Evolutionary conservation across 306 rosid genomes (phyloP), one percentile per base, ranked within the genome.

Genomic region (Sophora flavescens): DNA sequence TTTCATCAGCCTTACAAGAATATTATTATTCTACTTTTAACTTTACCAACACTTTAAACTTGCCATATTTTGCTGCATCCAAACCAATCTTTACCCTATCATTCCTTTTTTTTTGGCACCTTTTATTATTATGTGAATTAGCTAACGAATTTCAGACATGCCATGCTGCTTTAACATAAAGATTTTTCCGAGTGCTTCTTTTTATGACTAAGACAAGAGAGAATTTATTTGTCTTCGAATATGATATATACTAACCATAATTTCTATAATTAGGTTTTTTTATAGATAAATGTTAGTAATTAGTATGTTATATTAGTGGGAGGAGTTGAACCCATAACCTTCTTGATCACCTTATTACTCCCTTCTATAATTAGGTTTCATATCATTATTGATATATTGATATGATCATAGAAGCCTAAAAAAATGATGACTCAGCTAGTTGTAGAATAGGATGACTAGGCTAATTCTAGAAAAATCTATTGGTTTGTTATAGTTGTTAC

Each of bases 121-220:
- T 33, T 38, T 48, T 13, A 36, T 22, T 9, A 35, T 62, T 39
- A 63, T 56, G 78, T 35, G 14, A 78, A 38, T 58, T 32, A 26
- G 54, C 35, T 68, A 11, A 61, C 39, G 39, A 47, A 50, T 72
- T 54, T 64, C 16, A 36, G 64, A 66, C 70, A 45, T 66, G 68
- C 44, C 78, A 68, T 35, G 61, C 51, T 22, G 26, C 72, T 68
- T 70, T 69, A 57, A 52, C 50, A 52, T 68, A 60, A 68, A 68
- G 41, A 59, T 32, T 50, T 22, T 75, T 36, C 22, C 41, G 58
- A 63, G 65, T 80, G 80, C 78, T 61, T 77, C 74, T 64, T 71
- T 62, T 33, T 42, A 48, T 53, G 80, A 86, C 59, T 10, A 60
- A 32, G 77, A 84, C 78, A 65, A 13, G 52, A 68, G 72, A 57